Conservation (phyloP, 805 yeast species). For the Blastobotrys terrestris region DNA sequence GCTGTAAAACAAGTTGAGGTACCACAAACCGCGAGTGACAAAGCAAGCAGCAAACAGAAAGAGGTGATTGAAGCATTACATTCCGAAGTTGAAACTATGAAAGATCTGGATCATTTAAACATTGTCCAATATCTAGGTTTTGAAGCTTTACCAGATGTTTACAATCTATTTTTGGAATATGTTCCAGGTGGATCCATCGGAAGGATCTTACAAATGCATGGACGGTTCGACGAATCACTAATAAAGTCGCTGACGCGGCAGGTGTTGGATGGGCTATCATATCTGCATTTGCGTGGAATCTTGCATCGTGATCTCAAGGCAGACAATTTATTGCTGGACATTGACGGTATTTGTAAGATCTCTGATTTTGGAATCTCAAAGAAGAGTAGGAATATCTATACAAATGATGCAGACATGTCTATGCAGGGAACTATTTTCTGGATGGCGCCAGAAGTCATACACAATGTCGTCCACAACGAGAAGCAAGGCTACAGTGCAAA, state of each 20-base stretch:
- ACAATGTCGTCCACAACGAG: conserved; percentile 63
- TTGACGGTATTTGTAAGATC: conserved; percentile 90
- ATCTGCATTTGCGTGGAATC: conserved; percentile 80
- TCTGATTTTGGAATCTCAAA: conserved; percentile 96
- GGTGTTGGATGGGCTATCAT: conserved; percentile 77
- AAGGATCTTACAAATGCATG: conserved; percentile 71
- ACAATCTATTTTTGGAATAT: conserved; percentile 86
- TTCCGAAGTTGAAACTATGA: conserved; percentile 88
- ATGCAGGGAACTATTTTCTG: conserved; percentile 98
- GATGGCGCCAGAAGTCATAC: conserved; percentile 99
- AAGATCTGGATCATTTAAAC: conserved; percentile 87
- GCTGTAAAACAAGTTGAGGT: conserved; percentile 94
- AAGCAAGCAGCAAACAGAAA: conserved; percentile 29
- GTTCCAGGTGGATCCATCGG: conserved; percentile 98
- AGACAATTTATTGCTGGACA: conserved; percentile 80
- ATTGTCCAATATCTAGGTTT: conserved; percentile 96
- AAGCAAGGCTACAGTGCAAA: conserved; percentile 95
- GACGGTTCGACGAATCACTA: conserved; percentile 74
- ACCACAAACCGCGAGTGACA: conserved; percentile 37
- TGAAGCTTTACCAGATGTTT: conserved; percentile 63
- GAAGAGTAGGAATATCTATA: conserved; percentile 75
- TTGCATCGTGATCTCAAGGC: conserved; percentile 93
- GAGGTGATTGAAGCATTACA: conserved; percentile 76
- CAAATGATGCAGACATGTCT: conserved; percentile 90
- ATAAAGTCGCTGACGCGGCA: conserved; percentile 72